These are phyloP conservation scores for Biscutella laevigata DNA, from an alignment of 441 rosid genomes.

Conservation along the genomic window DNA sequence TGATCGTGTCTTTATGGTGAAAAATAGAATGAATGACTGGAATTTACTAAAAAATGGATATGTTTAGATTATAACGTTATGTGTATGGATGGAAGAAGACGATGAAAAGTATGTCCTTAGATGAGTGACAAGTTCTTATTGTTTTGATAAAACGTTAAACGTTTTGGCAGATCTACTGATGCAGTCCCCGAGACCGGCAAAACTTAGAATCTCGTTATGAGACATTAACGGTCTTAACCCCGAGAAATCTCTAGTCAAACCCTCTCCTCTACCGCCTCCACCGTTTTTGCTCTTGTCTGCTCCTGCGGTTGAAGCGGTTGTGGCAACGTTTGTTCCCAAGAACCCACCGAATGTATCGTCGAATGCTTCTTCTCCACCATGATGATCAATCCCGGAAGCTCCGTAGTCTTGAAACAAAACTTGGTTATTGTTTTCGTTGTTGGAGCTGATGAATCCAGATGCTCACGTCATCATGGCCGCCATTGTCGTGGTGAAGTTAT, in stretches of 20 bases:
- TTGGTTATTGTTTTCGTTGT: constrained; percentile 18
- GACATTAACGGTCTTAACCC: constrained; percentile 55
- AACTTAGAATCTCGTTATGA: constrained; percentile 57
- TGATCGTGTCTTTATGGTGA: constrained; percentile 23
- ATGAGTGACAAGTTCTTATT: too few relatives aligned
- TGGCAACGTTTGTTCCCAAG: constrained; percentile 29
- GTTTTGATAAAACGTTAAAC: too few relatives aligned
- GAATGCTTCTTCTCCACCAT: constrained; percentile 32
- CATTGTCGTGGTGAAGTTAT: constrained; percentile 26
- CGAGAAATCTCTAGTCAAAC: constrained; percentile 70
- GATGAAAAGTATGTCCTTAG: background rate
- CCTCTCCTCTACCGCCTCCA: constrained; percentile 36
- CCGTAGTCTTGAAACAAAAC: constrained; percentile 23
- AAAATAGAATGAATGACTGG: constrained; percentile 26
- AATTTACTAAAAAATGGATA: constrained; percentile 25
- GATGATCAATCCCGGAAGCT: constrained; percentile 26
- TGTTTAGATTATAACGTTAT: constrained; percentile 9
- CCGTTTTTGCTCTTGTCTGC: constrained; percentile 15
- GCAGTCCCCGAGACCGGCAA: constrained; percentile 56
- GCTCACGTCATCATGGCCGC: constrained; percentile 29
- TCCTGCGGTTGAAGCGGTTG: constrained; percentile 15
- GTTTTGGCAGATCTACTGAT: constrained; percentile 35
- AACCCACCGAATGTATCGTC: constrained; percentile 37
- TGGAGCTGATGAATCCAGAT: constrained; percentile 10
- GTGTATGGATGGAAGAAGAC: constrained; percentile 19